phyloP scores from a whole-genome alignment of 1,139 yeast genomes.

The Geotrichum siamense region DNA sequence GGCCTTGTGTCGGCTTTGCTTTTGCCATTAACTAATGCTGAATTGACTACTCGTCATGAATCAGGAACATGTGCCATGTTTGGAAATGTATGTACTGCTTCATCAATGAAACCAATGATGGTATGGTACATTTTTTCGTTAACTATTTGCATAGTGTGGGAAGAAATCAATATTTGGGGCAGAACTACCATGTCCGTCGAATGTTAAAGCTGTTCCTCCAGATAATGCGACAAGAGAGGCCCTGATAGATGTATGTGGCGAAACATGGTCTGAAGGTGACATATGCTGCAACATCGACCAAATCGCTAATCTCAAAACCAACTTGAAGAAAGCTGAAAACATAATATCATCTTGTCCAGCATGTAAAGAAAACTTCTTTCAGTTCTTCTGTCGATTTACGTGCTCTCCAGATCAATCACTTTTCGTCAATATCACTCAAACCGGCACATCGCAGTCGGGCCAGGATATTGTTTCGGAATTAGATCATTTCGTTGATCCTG shows the following conservation, averaged over 20 bases:
- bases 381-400: constrained; percentile 80
- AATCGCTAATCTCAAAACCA: constrained; percentile 39
- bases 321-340: constrained; percentile 67
- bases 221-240: constrained; percentile 42
- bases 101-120: neutral
- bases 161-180: constrained; percentile 72
- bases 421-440: constrained; percentile 60
- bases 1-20: constrained; percentile 4
- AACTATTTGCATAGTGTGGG: constrained; percentile 53
- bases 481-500: constrained; percentile 52
- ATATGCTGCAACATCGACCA: constrained; percentile 54
- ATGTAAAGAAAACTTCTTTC: constrained; percentile 76
- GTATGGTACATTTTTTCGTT: neutral
- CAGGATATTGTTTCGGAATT: constrained; percentile 63
- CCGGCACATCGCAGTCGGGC: constrained; percentile 49
- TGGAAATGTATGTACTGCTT: constrained; percentile 32
- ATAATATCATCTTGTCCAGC: constrained; percentile 92
- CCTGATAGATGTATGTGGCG: constrained; percentile 64
- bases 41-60: constrained; percentile 26
- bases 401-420: constrained; percentile 80
- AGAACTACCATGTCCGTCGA: constrained; percentile 69
- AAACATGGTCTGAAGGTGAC: constrained; percentile 44
- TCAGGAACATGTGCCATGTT: constrained; percentile 49
- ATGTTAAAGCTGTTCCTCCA: constrained; percentile 43
- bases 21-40: constrained; percentile 11